Base-by-base conservation (phyloP, 768 basidiomycete species). In the Zangia roseola region DNA sequence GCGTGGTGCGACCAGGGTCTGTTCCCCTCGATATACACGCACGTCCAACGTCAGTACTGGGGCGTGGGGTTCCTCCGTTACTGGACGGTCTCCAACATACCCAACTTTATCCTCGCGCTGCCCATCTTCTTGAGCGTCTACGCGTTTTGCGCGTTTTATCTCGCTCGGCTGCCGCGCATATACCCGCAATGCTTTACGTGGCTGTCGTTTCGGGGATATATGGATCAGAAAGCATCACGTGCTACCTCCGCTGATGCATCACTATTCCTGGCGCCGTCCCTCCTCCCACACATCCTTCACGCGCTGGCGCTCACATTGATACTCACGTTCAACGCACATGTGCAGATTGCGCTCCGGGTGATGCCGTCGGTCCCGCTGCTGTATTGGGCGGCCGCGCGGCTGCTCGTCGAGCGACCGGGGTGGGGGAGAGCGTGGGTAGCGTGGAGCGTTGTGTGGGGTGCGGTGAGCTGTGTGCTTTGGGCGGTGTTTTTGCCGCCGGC, bases 401-500 rank as follows among this genome's bases (percentile, higher is more conserved):
- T 93, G 17, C 61, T 87, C 30, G 54, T 81, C 28, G 70, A 78
- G 50, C 66, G 71, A 21, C 79, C 77, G 16, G 47, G 43, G 30
- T 74, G 68, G 62, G 87, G 82, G 3, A 74, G 58, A 36, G 64
- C 65, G 37, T 97, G 93, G 89, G 70, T 94, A 3, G 62, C 68
- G 10, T 99, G 94, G 90, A 83, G 80, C 46, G 62, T 87, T 1
- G 53, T 86, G 0, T 98, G 94, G 93, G 84, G 88, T 4, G 66
- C 74, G 2, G 58, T 84, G 16, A 83, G 83, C 10, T 65, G 85
- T 17, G 75, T 91, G 5, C 71, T 95, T 0, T 98, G 93, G 94
- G 78, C 75, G 2, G 78, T 80, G 3, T 94, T 94, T 62, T 76
- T 95, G 25, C 95, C 95, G 0, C 95, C 95, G n/a, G 95, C 94